phyloP scores from a whole-genome alignment of 2,329 filamentous ascomycete genomes.

The Drechslerella dactyloides region DNA sequence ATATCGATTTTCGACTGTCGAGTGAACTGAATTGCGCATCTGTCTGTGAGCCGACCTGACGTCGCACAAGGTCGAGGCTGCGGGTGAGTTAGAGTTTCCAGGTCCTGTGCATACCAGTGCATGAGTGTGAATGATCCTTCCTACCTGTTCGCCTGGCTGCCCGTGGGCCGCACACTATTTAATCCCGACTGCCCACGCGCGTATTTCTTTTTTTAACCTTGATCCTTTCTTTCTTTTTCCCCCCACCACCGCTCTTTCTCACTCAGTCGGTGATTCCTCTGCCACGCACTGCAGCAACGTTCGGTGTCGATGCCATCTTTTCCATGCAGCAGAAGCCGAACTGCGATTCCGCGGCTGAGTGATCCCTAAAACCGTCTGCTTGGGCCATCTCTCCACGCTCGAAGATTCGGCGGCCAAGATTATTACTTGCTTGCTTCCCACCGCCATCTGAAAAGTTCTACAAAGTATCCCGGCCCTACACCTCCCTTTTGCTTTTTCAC shows the following conservation, averaged over 20 bases:
- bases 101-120: conserved; percentile 30
- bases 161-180: conserved; percentile 37
- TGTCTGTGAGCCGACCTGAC: background rate
- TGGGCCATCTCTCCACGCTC: background rate
- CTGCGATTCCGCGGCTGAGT: conserved; percentile 5
- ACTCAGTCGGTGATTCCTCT: background rate
- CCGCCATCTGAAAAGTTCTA: background rate
- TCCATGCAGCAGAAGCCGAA: conserved; percentile 7
- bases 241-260: conserved; percentile 6
- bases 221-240: conserved; percentile 47
- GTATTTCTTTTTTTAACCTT: conserved; percentile 42
- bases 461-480: conserved; percentile 33
- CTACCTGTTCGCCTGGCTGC: conserved; percentile 38
- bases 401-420: conserved; percentile 1
- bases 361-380: background rate
- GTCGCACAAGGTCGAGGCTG: conserved; percentile 23
- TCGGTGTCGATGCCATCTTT: conserved; percentile 4
- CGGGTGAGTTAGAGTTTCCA: conserved; percentile 32
- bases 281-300: conserved; percentile 7
- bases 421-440: background rate
- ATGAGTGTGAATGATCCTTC: conserved; percentile 35
- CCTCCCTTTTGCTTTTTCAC: conserved; percentile 49
- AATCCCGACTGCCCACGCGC: conserved; percentile 49
- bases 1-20: background rate
- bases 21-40: background rate